Percentiles rank a stretch among this genome's conserved stretches.
Conservation (phyloP, 129 eudicot genomes). For the Artemisia annua region DNA sequence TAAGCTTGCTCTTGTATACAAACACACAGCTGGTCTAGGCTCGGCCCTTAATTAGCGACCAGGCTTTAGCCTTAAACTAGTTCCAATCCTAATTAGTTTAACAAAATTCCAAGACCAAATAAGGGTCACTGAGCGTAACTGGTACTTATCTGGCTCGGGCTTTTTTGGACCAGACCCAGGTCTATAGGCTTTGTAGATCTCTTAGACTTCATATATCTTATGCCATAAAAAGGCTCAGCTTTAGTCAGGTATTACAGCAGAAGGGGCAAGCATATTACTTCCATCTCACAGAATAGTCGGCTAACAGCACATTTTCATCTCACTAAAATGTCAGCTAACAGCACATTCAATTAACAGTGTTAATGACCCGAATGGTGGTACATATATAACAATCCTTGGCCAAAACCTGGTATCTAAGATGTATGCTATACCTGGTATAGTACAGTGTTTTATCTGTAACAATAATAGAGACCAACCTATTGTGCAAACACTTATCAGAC, state of each 20-base stretch:
- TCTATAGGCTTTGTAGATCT: too few relatives aligned
- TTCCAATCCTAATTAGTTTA: not conserved
- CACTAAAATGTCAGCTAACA: not conserved
- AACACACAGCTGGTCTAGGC: not conserved
- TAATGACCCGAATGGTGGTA: too few relatives aligned
- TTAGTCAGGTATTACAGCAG: not conserved
- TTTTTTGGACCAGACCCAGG: conserved; percentile 11
- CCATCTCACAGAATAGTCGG: not conserved
- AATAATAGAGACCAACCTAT: not conserved
- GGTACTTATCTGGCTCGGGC: not conserved
- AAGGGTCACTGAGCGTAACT: not conserved
- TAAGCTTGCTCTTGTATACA: too few relatives aligned
- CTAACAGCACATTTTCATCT: not conserved
- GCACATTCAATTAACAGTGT: too few relatives aligned
- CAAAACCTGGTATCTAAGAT: too few relatives aligned
- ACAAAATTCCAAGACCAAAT: not conserved
- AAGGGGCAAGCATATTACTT: not conserved
- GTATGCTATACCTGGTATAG: too few relatives aligned
- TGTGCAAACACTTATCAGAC: not conserved
- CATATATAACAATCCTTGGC: too few relatives aligned
- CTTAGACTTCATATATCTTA: too few relatives aligned
- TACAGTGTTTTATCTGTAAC: not conserved
- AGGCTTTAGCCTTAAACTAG: not conserved
- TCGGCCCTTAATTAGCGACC: not conserved
- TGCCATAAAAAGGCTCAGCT: too few relatives aligned